Base-by-base conservation (phyloP, 1,284 basidiomycete genomes). In the Coniferiporia weirii region DNA sequence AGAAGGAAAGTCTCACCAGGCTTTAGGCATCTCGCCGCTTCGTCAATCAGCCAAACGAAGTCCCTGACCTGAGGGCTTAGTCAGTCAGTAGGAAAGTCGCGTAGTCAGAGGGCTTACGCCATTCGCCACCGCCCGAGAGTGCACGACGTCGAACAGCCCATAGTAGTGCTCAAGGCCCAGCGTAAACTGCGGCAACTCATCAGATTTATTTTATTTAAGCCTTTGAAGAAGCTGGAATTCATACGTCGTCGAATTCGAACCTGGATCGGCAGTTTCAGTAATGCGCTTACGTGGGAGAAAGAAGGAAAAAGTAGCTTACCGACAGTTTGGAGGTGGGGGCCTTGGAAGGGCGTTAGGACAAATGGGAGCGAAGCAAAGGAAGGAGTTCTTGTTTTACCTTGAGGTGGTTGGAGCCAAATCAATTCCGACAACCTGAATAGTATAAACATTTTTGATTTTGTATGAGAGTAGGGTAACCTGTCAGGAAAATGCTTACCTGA, bases 81-180 rank as follows among this genome's bases (percentile, higher is more conserved):
- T 22, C 20, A 49, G 8, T 40, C 38, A 40, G 27, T 20, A 15
- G 22, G n/a, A 9, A 34, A 50, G 17, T 64, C 57, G 56, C 62
- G 38, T 49, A 38, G 32, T 12, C 4, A 12, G n/a, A 7, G 7
- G 13, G 48, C 57, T 4, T 36, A 62, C 63, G 40, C 63, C 63
- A 22, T 61, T 58, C 12, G 63, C 57, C 15, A 56, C 56, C 13
- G 60, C 61, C 12, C 63, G 63, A 36, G 60, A 45, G 38, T 64
- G 60, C 35, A 64, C 60, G 7, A 64, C 57, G 56, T 64, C 63
- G 54, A 64, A 64, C 19, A 56, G 48, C 15, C 56, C 52, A 44
- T 61, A 61, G 34, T 61, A 64, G 49, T 64, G 63, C 32, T 60
- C 56, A 9, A 64, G 54, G 1, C 63, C 63, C n/a, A 61, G 54